Evolutionary conservation across 495 filamentous ascomycete species (phyloP), one percentile per base, ranked within the genome.

Genomic region (Penicillium cataractarum): DNA sequence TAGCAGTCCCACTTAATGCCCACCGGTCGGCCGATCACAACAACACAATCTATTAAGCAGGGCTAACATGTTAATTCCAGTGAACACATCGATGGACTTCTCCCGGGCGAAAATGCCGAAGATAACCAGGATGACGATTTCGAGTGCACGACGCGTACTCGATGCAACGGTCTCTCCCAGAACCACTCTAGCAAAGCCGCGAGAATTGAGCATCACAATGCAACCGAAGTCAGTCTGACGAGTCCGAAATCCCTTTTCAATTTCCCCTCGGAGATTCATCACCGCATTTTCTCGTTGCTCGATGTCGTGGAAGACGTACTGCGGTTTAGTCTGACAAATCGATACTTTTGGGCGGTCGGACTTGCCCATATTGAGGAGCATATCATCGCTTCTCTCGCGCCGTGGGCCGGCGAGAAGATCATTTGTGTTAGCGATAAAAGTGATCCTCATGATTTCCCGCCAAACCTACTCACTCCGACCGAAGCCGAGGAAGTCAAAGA

Each of bases 331-430:
- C 49, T 67, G 8, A 46, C 54, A 17, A 64, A 57, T 56, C 53
- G 55, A 13, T 67, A 67, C 53, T 64, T 67, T 53, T 67, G 65
- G 65, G 65, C 65, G 2, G 55, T 68, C 9, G 65, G 65, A 1
- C 44, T 68, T 3, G 21, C 26, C 17, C 58, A 61, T 17, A 64
- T 68, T 17, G 65, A 68, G 27, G 58, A 64, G 4, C 58, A 58
- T 7, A 65, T 65, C 17, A 35, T 68, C 22, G 1, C 22, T 7
- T 65, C 62, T 1, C 37, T 60, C 19, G 65, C 65, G 4, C 61
- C 61, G 4, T 67, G 65, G 65, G 65, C 65, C 7, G 65, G 65
- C 4, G 61, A 67, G 48, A 52, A 37, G 15, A 64, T 67, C 4
- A 55, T 67, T 17, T 67, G 65, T 27, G 55, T 64, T 2, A 54